Percentiles rank a stretch among this genome's conserved stretches.
These are phyloP conservation scores for Bretschneidera sinensis DNA, from an alignment of 345 rosid genomes.

Conservation along the genomic window DNA sequence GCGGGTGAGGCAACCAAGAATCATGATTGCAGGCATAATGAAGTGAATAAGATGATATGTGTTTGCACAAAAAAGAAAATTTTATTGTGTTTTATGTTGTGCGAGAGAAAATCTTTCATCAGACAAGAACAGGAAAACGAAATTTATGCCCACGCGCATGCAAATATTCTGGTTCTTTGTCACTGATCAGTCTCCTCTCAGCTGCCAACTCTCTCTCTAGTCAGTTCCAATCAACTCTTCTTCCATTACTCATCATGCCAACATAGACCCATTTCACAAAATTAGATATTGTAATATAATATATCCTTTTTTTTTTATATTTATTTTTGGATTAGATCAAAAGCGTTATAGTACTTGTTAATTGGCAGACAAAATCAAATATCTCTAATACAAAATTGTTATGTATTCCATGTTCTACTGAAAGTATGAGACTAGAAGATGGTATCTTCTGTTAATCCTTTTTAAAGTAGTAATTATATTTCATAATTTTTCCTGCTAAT, in stretches of 20 bases:
- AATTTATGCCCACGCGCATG: conserved; percentile 60
- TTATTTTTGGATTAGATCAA: too few relatives aligned
- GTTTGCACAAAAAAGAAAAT: conserved; percentile 17
- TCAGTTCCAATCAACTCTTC: conserved; percentile 17
- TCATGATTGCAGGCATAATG: conserved; percentile 96
- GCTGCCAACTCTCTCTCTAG: conserved; percentile 6
- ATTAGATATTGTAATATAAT: too few relatives aligned
- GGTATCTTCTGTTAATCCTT: conserved; percentile 2
- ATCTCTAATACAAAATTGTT: conserved; percentile 2
- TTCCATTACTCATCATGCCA: conserved; percentile 25
- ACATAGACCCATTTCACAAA: conserved; percentile 13
- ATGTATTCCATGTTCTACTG: conserved; percentile 9
- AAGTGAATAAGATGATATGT: conserved; percentile 54
- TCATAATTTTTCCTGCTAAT: conserved; percentile 21
- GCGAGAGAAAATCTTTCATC: conserved; percentile 24
- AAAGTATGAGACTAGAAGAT: not conserved
- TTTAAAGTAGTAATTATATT: conserved; percentile 27
- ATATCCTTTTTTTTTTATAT: too few relatives aligned
- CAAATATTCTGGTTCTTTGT: conserved; percentile 17
- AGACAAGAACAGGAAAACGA: conserved; percentile 29
- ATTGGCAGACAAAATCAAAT: conserved; percentile 10
- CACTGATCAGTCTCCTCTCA: not conserved
- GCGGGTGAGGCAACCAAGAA: conserved; percentile 98
- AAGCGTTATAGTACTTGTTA: too few relatives aligned
- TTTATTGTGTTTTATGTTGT: conserved; percentile 8